Conservation (phyloP, 2,329 filamentous ascomycete species). For the Lachnellula suecica region DNA sequence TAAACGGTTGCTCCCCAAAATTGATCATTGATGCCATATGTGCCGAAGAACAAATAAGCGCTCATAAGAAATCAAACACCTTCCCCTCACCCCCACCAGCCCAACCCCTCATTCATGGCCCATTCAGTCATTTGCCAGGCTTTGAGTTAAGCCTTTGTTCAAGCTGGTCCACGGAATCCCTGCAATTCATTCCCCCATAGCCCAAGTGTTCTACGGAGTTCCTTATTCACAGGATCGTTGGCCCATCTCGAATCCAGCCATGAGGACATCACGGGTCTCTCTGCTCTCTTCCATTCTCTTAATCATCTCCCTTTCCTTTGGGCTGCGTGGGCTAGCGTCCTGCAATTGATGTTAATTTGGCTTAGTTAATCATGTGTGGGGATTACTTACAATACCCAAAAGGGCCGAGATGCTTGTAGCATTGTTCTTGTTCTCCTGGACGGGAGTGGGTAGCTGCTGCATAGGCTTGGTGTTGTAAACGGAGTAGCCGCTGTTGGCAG, state of each 20-base stretch:
- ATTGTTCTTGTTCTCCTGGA: slow-evolving; percentile 37
- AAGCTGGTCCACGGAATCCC: neutral
- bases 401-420: slow-evolving; percentile 61
- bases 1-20: neutral
- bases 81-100: neutral
- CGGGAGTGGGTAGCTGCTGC: slow-evolving; percentile 52
- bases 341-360: slow-evolving; percentile 10
- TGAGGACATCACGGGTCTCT: slow-evolving; percentile 25
- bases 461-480: slow-evolving; percentile 39
- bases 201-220: neutral
- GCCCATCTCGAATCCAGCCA: slow-evolving; percentile 21
- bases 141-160: neutral
- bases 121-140: slow-evolving; percentile 1
- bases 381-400: slow-evolving; percentile 46
- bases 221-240: slow-evolving; percentile 16
- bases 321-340: slow-evolving; percentile 56
- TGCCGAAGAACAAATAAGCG: slow-evolving; percentile 1
- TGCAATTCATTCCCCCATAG: neutral
- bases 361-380: neutral
- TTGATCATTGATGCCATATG: neutral
- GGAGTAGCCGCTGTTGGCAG: slow-evolving; percentile 18
- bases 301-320: slow-evolving; percentile 57
- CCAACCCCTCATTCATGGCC: slow-evolving; percentile 1
- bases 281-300: slow-evolving; percentile 52
- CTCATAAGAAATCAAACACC: slow-evolving; percentile 8